These are phyloP conservation scores for Takashimella tepidaria DNA, from an alignment of 1,284 basidiomycete species.

Conservation along the genomic window DNA sequence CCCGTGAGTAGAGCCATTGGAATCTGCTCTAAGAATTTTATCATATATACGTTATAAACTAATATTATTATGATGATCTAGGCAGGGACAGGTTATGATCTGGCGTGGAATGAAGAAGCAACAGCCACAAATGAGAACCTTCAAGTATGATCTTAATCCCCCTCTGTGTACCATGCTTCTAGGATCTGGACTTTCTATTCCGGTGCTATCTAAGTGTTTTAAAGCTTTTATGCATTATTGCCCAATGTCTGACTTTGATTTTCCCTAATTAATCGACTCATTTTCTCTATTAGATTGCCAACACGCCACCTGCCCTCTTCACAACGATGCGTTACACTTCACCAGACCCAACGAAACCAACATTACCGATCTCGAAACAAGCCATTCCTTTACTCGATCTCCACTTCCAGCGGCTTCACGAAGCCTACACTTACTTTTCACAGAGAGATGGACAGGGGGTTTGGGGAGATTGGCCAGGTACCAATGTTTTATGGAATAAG, in stretches of 20 bases:
- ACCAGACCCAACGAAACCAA: background rate
- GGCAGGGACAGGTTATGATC: constrained; percentile 35
- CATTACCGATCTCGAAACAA: constrained; percentile 5
- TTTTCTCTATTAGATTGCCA: constrained; percentile 6
- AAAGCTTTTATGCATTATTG: background rate
- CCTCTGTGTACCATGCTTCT: background rate
- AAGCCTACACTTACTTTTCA: constrained; percentile 29
- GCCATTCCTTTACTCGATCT: constrained; percentile 26
- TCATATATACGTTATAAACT: background rate
- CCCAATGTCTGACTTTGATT: background rate
- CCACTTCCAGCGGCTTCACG: constrained; percentile 30
- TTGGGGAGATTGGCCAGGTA: constrained; percentile 32
- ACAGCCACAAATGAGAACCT: constrained; percentile 1
- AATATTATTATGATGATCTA: constrained; percentile 9
- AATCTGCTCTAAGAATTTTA: background rate
- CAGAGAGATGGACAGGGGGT: constrained; percentile 10
- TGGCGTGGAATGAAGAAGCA: constrained; percentile 27
- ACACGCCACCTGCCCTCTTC: constrained; percentile 22
- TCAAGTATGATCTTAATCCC: constrained; percentile 15
- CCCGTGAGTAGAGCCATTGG: constrained; percentile 24
- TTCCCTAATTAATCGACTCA: constrained; percentile 2
- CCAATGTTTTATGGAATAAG: constrained; percentile 20
- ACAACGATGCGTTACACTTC: constrained; percentile 38
- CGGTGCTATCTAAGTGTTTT: background rate
- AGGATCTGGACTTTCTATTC: background rate